Evolutionary conservation across 2,329 filamentous ascomycete genomes (phyloP), one percentile per base, ranked within the genome.

Genomic region (Celoporthe dispersa): DNA sequence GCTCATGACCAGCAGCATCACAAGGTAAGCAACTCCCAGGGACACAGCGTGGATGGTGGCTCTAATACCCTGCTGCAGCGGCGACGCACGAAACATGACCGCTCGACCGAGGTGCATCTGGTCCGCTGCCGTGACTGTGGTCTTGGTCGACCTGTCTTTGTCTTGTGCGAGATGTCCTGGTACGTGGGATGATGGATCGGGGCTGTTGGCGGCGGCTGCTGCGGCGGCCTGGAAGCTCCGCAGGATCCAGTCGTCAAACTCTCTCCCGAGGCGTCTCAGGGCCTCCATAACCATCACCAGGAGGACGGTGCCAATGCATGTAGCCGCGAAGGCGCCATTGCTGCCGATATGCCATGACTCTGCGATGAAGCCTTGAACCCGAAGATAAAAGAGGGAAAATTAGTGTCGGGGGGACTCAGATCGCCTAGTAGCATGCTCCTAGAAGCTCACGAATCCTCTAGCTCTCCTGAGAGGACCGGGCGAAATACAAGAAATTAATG

Each of bases 1-100:
- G 57, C 80, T 81, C 82, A 84, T 84, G 64, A 81, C 82, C 60
- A 83, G 75, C 72, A 84, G 70, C 82, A 84, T 84, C 68, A 84
- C 72, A 19, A 84, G 78, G 66, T 84, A 84, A 1, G 81, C 82
- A 48, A 83, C 67, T 19, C 81, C 82, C 66, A 84, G 83, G 5
- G 81, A 77, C 31, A 76, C 73, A 8, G 81, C 79, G 72, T 84
- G 79, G 31, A 84, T 77, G 12, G 81, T 62, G 19, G 81, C 76
- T 9, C 81, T 77, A 31, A 81, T 74, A 2, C 81, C 69, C 75
- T 84, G 82, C 75, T 84, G 81, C 68, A 81, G 67, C 1, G 80
- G 80, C 28, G 78, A 78, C 1, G 80, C 81, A 53, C 82, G 77
- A 72, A 83, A 82, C 2, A 70, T 41, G 1, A 71, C 68, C 31